Conservation (phyloP, 495 filamentous ascomycete species). For the Halenospora varia region DNA sequence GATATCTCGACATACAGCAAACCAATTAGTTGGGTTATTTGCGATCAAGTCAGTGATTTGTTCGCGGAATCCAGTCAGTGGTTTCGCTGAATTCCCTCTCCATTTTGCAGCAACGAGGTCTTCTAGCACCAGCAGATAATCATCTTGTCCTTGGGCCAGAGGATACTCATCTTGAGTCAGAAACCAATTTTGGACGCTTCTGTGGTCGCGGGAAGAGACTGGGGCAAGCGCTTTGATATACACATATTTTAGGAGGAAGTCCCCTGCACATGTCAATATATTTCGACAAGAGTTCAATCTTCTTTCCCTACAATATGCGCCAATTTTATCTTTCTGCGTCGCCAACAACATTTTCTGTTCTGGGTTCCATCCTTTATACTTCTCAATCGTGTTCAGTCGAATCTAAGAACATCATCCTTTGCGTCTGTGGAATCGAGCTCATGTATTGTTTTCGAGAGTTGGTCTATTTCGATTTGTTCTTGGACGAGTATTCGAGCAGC, state of each 20-base stretch:
- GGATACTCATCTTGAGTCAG: background rate
- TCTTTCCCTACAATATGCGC: conserved; percentile 5
- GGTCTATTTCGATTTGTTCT: conserved; percentile 30
- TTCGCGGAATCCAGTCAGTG: too few species aligned
- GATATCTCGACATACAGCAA: background rate
- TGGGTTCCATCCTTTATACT: too few species aligned
- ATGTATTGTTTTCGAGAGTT: conserved; percentile 22
- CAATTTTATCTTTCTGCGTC: background rate
- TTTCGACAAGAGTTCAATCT: background rate
- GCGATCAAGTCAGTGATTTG: too few species aligned
- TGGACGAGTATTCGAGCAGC: conserved; percentile 30
- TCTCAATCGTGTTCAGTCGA: too few species aligned
- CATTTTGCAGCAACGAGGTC: conserved; percentile 4
- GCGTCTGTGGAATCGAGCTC: conserved; percentile 4
- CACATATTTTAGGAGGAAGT: background rate
- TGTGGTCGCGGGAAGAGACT: background rate
- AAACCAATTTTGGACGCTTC: conserved; percentile 4
- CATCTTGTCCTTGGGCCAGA: background rate
- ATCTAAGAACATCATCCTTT: background rate
- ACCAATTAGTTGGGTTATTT: too few species aligned
- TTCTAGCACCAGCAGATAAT: background rate
- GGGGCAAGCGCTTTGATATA: background rate
- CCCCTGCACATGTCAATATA: background rate
- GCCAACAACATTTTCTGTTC: background rate
- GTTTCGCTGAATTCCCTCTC: too few species aligned